Percentiles rank a stretch among this genome's conserved stretches.
phyloP scores from a whole-genome alignment of 2,329 filamentous ascomycete species.

The Diaporthe caulivora region DNA sequence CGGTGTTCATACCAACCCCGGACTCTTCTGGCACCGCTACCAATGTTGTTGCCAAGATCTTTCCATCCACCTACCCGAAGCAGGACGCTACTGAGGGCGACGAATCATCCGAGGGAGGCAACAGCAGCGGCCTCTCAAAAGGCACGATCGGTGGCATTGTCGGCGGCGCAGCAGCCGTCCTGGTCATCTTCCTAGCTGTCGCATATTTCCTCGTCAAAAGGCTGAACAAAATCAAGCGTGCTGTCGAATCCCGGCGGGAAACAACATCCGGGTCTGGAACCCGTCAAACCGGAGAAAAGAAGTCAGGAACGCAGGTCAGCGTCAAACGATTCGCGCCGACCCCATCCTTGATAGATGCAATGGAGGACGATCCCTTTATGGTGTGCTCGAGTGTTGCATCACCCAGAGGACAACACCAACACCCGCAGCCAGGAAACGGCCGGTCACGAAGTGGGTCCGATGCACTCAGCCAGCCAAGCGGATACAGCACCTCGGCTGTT shows the following conservation, averaged over 20 bases:
- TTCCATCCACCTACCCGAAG: slow-evolving; percentile 60
- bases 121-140: slow-evolving; percentile 52
- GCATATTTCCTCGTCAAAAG: slow-evolving; percentile 64
- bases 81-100: slow-evolving; percentile 48
- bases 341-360: slow-evolving; percentile 58
- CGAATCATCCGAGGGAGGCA: slow-evolving; percentile 41
- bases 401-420: slow-evolving; percentile 42
- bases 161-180: slow-evolving; percentile 61
- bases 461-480: slow-evolving; percentile 40
- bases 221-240: slow-evolving; percentile 59
- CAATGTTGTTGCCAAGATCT: slow-evolving; percentile 54
- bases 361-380: slow-evolving; percentile 57
- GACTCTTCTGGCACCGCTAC: slow-evolving; percentile 44
- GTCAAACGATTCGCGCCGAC: slow-evolving; percentile 49
- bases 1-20: slow-evolving; percentile 54
- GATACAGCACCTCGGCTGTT: slow-evolving; percentile 34
- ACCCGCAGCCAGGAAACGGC: slow-evolving; percentile 37
- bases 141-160: slow-evolving; percentile 66
- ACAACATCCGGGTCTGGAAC: slow-evolving; percentile 50
- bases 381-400: slow-evolving; percentile 42
- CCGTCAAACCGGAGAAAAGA: slow-evolving; percentile 46
- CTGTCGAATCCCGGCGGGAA: slow-evolving; percentile 51
- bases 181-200: slow-evolving; percentile 60
- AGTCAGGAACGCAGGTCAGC: slow-evolving; percentile 47
- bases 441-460: slow-evolving; percentile 42